Evolutionary conservation across 208 protist genomes (phyloP).

Genomic region (Polymyxa betae): DNA sequence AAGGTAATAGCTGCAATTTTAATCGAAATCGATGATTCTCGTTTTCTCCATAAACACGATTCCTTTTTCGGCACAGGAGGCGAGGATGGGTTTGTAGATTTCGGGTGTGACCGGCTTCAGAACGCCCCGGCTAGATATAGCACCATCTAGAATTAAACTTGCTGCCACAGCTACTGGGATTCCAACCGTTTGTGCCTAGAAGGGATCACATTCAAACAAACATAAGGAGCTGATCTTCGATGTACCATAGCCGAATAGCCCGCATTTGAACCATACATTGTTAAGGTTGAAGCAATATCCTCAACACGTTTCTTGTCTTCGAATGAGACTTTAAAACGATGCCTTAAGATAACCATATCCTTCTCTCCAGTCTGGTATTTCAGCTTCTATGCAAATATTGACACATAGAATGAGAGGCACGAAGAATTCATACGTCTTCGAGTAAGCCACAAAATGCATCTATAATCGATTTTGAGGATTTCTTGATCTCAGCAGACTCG

Average conservation of each 20-base stretch:
- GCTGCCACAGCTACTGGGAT: background rate
- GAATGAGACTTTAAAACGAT: background rate
- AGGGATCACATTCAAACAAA: background rate
- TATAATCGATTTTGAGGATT: background rate
- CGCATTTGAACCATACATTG: background rate
- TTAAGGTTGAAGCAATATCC: background rate
- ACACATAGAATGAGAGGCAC: background rate
- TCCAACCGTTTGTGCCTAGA: constrained; percentile 33
- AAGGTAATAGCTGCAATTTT: too few relatives aligned
- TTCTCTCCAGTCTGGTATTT: background rate
- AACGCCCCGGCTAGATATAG: background rate
- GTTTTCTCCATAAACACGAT: constrained; percentile 10
- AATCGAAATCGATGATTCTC: too few relatives aligned
- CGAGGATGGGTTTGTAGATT: background rate
- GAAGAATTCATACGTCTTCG: background rate
- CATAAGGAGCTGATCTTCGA: background rate
- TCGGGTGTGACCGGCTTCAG: constrained; percentile 9
- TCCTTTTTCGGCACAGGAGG: background rate
- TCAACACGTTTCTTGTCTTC: background rate
- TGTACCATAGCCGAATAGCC: constrained; percentile 22
- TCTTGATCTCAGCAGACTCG: background rate
- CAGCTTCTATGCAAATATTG: background rate
- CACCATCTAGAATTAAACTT: background rate
- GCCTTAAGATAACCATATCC: constrained; percentile 12
- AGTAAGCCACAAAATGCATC: constrained; percentile 39